Evolutionary conservation across 2,329 filamentous ascomycete genomes (phyloP).

Genomic region (Cladophialophora immunda): DNA sequence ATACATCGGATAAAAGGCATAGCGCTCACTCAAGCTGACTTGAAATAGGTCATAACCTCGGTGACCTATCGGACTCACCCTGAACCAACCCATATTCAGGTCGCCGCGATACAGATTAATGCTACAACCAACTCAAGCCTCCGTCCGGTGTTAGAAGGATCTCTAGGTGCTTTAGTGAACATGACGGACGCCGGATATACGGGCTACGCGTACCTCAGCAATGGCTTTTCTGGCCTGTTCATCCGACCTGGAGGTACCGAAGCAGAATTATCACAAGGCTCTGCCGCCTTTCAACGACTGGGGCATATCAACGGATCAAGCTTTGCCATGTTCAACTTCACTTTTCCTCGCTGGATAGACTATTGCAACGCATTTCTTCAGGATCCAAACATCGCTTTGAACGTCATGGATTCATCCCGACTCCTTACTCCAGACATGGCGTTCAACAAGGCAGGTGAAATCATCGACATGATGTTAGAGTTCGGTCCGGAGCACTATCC

Average conservation of each 20-base stretch:
- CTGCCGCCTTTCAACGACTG: constrained; percentile 37
- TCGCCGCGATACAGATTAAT: constrained; percentile 43
- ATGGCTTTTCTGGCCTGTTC: constrained; percentile 45
- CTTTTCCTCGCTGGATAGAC: constrained; percentile 44
- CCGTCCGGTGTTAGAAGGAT: constrained; percentile 38
- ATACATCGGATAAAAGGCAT: neutral
- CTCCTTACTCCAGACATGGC: constrained; percentile 43
- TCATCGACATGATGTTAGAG: constrained; percentile 43
- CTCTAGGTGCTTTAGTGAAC: constrained; percentile 40
- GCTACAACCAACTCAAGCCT: constrained; percentile 38
- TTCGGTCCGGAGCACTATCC: constrained; percentile 37
- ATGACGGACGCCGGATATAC: constrained; percentile 45
- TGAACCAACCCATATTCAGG: constrained; percentile 44
- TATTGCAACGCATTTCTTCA: constrained; percentile 42
- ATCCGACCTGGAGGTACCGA: constrained; percentile 45
- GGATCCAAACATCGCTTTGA: constrained; percentile 47
- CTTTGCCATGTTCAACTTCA: constrained; percentile 34
- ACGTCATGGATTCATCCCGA: constrained; percentile 45
- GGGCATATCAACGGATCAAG: constrained; percentile 39
- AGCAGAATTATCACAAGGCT: constrained; percentile 38
- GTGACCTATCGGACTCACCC: constrained; percentile 43
- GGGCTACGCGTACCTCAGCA: constrained; percentile 42
- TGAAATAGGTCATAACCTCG: constrained; percentile 38
- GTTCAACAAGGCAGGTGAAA: constrained; percentile 38
- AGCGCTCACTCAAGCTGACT: neutral